phyloP scores from a whole-genome alignment of 805 yeast species.

The Metschnikowia vanudenii region DNA sequence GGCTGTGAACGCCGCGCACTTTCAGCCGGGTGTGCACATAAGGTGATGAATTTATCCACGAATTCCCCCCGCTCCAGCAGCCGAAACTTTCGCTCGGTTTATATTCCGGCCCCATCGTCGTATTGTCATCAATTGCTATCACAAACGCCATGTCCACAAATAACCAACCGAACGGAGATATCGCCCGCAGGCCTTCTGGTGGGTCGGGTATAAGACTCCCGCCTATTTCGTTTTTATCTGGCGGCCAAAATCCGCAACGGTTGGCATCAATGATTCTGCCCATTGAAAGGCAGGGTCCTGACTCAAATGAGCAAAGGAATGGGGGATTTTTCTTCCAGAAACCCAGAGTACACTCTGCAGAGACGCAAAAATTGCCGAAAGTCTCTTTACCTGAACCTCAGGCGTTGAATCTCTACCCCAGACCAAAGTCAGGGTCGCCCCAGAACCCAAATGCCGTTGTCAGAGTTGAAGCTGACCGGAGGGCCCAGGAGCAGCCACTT shows the following conservation, averaged over 20 bases:
- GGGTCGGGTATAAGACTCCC: conserved; percentile 22
- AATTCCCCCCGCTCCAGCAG: background rate
- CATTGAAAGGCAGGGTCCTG: background rate
- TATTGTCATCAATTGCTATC: background rate
- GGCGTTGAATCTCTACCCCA: conserved; percentile 9
- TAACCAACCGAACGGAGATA: background rate
- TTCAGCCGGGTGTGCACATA: background rate
- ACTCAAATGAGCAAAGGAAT: background rate
- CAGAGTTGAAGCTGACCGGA: background rate
- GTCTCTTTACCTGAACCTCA: conserved; percentile 10
- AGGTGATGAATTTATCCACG: background rate
- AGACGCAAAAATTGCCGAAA: background rate
- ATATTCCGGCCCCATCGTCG: too few species aligned
- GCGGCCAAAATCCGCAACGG: conserved; percentile 7
- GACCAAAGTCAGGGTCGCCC: background rate
- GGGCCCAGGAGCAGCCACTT: background rate
- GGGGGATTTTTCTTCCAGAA: background rate
- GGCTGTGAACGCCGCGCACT: too few species aligned
- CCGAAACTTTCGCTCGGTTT: background rate
- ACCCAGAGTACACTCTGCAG: background rate
- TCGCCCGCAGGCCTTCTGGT: background rate
- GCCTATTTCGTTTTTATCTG: conserved; percentile 31
- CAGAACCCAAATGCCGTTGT: background rate
- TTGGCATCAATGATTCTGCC: conserved; percentile 9
- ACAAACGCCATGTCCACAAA: background rate